These are phyloP conservation scores for Suillus clintonianus DNA, from an alignment of 768 basidiomycete species.

Conservation along the genomic window DNA sequence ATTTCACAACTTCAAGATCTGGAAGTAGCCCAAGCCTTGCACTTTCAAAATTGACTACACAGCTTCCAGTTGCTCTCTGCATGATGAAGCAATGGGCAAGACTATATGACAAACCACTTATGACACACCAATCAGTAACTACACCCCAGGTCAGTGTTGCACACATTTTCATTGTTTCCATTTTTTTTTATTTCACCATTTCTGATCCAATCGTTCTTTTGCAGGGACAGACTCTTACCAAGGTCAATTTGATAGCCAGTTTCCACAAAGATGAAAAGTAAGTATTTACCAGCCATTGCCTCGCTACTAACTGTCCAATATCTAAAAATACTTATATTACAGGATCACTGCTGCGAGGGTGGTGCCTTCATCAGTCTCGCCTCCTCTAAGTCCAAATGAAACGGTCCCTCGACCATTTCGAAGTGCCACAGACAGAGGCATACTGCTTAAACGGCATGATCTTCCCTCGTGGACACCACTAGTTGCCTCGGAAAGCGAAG, in stretches of 20 bases:
- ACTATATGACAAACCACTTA: background rate
- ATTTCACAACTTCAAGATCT: background rate
- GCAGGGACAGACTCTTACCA: background rate
- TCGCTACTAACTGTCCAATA: background rate
- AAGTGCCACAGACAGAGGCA: too few species aligned
- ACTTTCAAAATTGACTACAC: background rate
- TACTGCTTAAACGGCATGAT: background rate
- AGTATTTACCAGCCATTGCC: background rate
- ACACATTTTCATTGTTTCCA: background rate
- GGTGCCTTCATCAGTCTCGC: background rate
- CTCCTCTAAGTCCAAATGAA: background rate
- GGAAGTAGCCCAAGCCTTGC: background rate
- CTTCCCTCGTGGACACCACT: constrained; percentile 2
- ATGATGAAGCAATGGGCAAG: background rate
- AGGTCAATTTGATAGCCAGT: background rate
- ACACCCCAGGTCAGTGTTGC: background rate
- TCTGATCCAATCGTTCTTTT: background rate
- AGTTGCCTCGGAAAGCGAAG: background rate
- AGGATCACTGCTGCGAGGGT: background rate
- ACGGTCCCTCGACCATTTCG: background rate
- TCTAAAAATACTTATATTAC: background rate
- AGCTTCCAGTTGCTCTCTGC: background rate
- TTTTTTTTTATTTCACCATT: background rate
- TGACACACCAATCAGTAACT: background rate
- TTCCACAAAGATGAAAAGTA: background rate